A percentile compares a stretch with the other conserved stretches of the same genome.
Conservation (phyloP, 331 rosid genomes). For the Stylosanthes scabra region DNA sequence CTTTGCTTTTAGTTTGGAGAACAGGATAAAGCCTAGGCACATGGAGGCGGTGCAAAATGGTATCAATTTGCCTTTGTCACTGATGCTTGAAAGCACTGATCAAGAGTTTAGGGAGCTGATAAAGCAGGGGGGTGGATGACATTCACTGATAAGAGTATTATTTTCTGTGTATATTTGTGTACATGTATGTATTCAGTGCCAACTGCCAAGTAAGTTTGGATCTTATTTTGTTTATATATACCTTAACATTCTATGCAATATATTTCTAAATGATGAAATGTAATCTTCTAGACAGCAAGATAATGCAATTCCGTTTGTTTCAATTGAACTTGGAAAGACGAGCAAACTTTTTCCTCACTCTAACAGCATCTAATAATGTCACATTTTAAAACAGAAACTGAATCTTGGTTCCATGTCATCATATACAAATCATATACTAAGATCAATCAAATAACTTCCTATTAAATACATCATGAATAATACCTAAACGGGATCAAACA, state of each 20-base stretch:
- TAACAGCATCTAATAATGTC: background rate
- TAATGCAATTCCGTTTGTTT: background rate
- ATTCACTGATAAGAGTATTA: background rate
- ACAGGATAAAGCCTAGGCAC: constrained; percentile 89
- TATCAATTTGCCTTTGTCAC: constrained; percentile 54
- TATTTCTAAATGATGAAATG: constrained; percentile 21
- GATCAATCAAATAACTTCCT: constrained; percentile 26
- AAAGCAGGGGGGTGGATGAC: constrained; percentile 29
- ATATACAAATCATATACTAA: constrained; percentile 45
- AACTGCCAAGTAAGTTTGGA: background rate
- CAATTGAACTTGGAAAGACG: no score
- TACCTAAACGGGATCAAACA: constrained; percentile 44
- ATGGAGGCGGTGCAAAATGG: constrained; percentile 59
- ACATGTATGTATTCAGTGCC: constrained; percentile 20
- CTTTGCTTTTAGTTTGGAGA: constrained; percentile 88
- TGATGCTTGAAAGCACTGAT: constrained; percentile 84
- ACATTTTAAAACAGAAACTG: constrained; percentile 13
- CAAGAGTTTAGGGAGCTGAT: constrained; percentile 69
- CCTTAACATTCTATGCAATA: constrained; percentile 23
- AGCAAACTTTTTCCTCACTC: background rate
- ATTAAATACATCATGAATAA: constrained; percentile 43
- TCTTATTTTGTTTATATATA: constrained; percentile 20
- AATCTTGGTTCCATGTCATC: constrained; percentile 38
- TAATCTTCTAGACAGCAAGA: background rate
- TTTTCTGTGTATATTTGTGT: constrained; percentile 23